Evolutionary conservation across 2,329 filamentous ascomycete species (phyloP).

Genomic region (Xylariales sp.): DNA sequence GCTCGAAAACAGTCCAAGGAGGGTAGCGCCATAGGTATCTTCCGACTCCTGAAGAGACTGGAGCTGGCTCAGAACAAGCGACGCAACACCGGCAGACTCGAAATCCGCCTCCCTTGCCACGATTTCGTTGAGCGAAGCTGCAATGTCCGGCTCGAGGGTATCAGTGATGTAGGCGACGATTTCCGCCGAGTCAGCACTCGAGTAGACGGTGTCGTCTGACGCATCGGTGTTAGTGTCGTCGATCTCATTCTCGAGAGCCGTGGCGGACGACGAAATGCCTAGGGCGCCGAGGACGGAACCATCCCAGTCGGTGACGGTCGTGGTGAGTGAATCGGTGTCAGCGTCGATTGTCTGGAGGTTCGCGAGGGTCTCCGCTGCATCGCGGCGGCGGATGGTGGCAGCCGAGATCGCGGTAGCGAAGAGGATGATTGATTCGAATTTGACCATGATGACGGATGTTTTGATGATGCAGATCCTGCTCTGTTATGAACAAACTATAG

Average conservation of each 20-base stretch:
- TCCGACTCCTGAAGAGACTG: conserved; percentile 1
- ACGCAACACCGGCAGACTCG: not conserved
- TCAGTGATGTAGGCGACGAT: conserved; percentile 4
- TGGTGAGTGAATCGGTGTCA: conserved; percentile 1
- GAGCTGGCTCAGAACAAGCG: conserved; percentile 2
- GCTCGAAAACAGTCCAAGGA: not conserved
- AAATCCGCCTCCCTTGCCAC: conserved; percentile 7
- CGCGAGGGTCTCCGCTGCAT: conserved; percentile 1
- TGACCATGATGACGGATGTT: conserved; percentile 6
- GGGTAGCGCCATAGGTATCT: conserved; percentile 6
- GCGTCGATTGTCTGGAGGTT: conserved; percentile 5
- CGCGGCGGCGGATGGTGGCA: conserved; percentile 4
- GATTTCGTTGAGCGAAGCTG: conserved; percentile 2
- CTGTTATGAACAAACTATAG: not conserved
- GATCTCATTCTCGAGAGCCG: not conserved
- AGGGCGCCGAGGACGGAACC: conserved; percentile 2
- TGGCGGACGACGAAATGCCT: not conserved
- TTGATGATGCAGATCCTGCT: not conserved
- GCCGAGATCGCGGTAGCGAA: conserved; percentile 1
- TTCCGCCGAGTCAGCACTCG: conserved; percentile 5
- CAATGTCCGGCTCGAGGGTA: conserved; percentile 5
- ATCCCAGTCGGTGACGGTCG: conserved; percentile 3
- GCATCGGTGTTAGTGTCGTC: conserved; percentile 3
- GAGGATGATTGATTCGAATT: not conserved
- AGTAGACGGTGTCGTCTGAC: conserved; percentile 1